A percentile compares a stretch with the other conserved stretches of the same genome.
These are phyloP conservation scores for Sinapis alba DNA, from an alignment of 441 rosid species.

Conservation along the genomic window DNA sequence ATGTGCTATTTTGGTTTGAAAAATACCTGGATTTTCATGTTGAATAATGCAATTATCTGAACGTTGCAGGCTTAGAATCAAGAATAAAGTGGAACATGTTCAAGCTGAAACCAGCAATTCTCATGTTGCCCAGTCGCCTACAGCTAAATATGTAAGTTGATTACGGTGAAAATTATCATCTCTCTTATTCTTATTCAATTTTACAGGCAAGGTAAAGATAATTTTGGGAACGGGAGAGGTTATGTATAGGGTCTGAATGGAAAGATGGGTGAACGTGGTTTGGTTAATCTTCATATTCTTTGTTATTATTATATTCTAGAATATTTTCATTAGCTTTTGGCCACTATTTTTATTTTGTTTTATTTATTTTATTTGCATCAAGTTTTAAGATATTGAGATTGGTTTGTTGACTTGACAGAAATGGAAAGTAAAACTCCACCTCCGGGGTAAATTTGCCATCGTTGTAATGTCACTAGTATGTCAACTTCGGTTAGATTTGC, in stretches of 20 bases:
- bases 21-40: constrained; percentile 28
- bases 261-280: constrained; percentile 93
- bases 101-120: constrained; percentile 54
- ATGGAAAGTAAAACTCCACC: constrained; percentile 97
- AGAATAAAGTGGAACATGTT: constrained; percentile 49
- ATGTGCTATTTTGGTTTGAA: constrained; percentile 30
- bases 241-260: constrained; percentile 91
- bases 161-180: not conserved
- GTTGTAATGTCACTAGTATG: constrained; percentile 93
- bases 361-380: not conserved
- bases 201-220: constrained; percentile 78
- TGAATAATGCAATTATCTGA: constrained; percentile 16
- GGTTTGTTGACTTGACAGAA: constrained; percentile 50
- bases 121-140: constrained; percentile 57
- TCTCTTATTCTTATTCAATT: constrained; percentile 21
- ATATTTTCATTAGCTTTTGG: not conserved
- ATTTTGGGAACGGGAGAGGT: constrained; percentile 89
- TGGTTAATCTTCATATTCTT: constrained; percentile 55
- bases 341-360: not conserved
- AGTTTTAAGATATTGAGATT: constrained; percentile 30
- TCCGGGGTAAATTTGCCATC: constrained; percentile 91
- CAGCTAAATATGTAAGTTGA: constrained; percentile 65
- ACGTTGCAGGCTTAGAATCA: constrained; percentile 70
- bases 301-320: not conserved
- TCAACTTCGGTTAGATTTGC: not conserved